A percentile compares a stretch with the other conserved stretches of the same genome.
Conservation (phyloP, 805 yeast species). For the Candida lessepsii region DNA sequence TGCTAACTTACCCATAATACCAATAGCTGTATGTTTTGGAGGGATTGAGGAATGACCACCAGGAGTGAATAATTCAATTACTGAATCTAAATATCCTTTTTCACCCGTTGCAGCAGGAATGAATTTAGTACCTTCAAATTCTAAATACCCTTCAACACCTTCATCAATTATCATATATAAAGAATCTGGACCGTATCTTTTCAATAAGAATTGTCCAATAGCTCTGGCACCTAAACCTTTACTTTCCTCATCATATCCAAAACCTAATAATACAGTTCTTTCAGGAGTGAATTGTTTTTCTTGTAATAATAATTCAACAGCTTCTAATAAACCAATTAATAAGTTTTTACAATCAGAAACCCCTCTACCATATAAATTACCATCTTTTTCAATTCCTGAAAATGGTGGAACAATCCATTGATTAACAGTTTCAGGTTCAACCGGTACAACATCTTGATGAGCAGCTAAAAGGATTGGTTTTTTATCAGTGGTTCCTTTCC, state of each 20-base stretch:
- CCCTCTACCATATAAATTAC: conserved; percentile 35
- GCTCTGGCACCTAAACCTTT: conserved; percentile 40
- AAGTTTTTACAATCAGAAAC: conserved; percentile 41
- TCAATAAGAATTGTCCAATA: conserved; percentile 33
- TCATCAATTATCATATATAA: conserved; percentile 48
- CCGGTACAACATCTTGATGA: conserved; percentile 44
- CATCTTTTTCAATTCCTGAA: conserved; percentile 34
- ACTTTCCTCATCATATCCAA: conserved; percentile 53
- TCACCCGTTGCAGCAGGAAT: conserved; percentile 49
- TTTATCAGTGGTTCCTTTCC: conserved; percentile 33
- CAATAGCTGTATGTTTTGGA: conserved; percentile 49
- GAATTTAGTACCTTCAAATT: conserved; percentile 35
- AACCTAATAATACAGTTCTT: conserved; percentile 45
- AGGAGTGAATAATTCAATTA: conserved; percentile 41
- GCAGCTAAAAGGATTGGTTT: conserved; percentile 40
- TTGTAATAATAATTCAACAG: conserved; percentile 31
- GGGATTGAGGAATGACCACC: conserved; percentile 56
- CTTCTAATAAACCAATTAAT: conserved; percentile 41
- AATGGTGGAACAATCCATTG: conserved; percentile 41
- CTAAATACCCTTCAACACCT: conserved; percentile 23
- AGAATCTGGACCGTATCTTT: conserved; percentile 42
- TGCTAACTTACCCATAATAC: conserved; percentile 43
- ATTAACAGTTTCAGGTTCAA: conserved; percentile 35
- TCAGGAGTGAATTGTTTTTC: conserved; percentile 37
- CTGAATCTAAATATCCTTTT: conserved; percentile 45